Conservation (phyloP, 2,329 filamentous ascomycete genomes). For the Fusarium chlamydosporum region DNA sequence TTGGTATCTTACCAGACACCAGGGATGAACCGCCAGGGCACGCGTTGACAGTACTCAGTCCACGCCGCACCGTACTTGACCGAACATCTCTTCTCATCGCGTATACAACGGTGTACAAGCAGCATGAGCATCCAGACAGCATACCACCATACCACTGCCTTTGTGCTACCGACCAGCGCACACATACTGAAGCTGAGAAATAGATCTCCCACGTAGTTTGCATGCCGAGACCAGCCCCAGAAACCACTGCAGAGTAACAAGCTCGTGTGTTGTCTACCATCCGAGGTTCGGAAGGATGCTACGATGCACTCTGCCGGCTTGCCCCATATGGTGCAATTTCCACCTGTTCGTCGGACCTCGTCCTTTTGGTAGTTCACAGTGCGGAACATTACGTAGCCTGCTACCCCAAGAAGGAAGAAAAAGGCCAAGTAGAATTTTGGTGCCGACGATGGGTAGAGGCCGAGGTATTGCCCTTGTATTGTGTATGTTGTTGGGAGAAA, state of each 20-base stretch:
- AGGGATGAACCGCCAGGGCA: constrained; percentile 60
- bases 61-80: constrained; percentile 62
- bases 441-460: constrained; percentile 56
- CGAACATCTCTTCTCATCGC: constrained; percentile 61
- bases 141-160: constrained; percentile 61
- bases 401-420: constrained; percentile 44
- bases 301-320: constrained; percentile 56
- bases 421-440: constrained; percentile 45
- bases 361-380: constrained; percentile 63
- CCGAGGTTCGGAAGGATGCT: constrained; percentile 58
- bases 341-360: constrained; percentile 56
- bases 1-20: constrained; percentile 46
- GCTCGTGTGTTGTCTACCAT: constrained; percentile 58
- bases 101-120: constrained; percentile 61
- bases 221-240: constrained; percentile 53
- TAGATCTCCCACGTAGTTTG: constrained; percentile 51
- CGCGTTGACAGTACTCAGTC: constrained; percentile 59
- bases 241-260: constrained; percentile 51
- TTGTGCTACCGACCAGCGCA: constrained; percentile 57
- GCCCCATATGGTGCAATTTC: constrained; percentile 61
- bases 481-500: constrained; percentile 64
- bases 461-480: constrained; percentile 63
- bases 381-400: constrained; percentile 61
- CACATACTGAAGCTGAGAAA: constrained; percentile 58
- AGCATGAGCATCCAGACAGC: constrained; percentile 61